A percentile compares a stretch with the other conserved stretches of the same genome.
phyloP scores from a whole-genome alignment of 2,329 filamentous ascomycete species.

The Akanthomyces muscarius region DNA sequence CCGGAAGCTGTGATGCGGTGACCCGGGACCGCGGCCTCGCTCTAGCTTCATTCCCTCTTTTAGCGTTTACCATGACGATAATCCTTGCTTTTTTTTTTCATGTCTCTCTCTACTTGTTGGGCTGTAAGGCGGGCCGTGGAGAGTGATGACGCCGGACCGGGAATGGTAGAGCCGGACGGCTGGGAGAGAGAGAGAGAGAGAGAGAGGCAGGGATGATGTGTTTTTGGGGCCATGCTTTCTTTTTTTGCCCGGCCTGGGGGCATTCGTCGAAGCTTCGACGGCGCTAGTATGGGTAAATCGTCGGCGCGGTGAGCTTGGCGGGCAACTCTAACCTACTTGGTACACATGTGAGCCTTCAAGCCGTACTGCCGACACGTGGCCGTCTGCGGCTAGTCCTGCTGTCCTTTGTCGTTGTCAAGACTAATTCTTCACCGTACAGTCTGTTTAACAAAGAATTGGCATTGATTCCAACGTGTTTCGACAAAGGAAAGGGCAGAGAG shows the following conservation, averaged over 20 bases:
- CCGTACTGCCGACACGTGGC: neutral
- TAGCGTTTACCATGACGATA: neutral
- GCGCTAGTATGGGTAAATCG: neutral
- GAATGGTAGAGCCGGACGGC: neutral
- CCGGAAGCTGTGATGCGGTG: conserved; percentile 7
- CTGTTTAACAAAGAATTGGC: too few relatives aligned
- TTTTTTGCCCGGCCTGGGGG: neutral
- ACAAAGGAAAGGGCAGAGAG: neutral
- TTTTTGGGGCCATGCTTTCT: neutral
- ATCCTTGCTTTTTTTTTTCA: neutral
- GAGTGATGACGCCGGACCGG: conserved; percentile 1
- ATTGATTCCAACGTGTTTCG: neutral
- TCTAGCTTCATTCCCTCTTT: neutral
- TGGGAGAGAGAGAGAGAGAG: neutral
- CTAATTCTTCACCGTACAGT: too few relatives aligned
- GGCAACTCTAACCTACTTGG: neutral
- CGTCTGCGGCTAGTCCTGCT: neutral
- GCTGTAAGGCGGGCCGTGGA: neutral
- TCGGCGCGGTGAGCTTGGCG: neutral
- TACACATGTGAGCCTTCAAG: neutral
- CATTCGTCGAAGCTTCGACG: neutral
- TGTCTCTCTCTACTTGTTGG: neutral
- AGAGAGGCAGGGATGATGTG: neutral
- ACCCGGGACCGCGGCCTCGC: neutral
- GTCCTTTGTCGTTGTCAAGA: neutral